Conservation (phyloP, 495 filamentous ascomycete genomes). For the Haplographium delicatum region DNA sequence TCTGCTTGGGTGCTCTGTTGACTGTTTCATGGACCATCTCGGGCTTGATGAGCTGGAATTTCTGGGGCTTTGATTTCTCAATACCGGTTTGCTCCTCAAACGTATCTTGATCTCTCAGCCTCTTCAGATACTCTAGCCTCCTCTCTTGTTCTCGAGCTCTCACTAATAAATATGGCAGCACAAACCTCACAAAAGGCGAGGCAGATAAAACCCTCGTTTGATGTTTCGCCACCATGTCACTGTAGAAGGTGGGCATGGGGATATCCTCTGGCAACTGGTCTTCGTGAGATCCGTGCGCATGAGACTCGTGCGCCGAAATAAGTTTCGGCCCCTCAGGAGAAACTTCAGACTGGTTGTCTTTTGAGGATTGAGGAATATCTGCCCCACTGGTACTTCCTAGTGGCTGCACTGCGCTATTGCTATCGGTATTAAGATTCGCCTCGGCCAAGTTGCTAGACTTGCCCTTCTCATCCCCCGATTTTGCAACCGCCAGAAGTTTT, state of each 20-base stretch:
- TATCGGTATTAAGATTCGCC: neutral
- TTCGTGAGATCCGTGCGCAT: constrained; percentile 38
- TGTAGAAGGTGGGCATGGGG: constrained; percentile 87
- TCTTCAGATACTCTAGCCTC: constrained; percentile 70
- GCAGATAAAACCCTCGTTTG: constrained; percentile 90
- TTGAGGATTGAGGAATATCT: constrained; percentile 1
- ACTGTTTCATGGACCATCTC: constrained; percentile 87
- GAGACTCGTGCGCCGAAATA: constrained; percentile 41
- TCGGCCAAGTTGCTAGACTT: neutral
- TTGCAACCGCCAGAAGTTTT: constrained; percentile 17
- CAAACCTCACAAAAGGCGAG: constrained; percentile 93
- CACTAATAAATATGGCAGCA: constrained; percentile 88
- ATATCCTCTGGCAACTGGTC: constrained; percentile 73
- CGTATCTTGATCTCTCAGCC: constrained; percentile 73
- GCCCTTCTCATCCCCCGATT: constrained; percentile 1
- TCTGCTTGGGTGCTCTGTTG: constrained; percentile 69
- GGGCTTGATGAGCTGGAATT: constrained; percentile 85
- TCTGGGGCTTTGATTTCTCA: constrained; percentile 53
- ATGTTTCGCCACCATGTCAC: constrained; percentile 89
- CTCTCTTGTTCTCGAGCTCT: constrained; percentile 86
- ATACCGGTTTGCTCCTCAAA: constrained; percentile 47
- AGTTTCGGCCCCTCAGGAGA: constrained; percentile 16
- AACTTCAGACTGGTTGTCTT: neutral
- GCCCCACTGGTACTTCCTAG: no score
- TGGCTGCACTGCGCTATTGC: neutral